Conservation (phyloP, 176 grass and related monocot genomes). For the Oryza australiensis region DNA sequence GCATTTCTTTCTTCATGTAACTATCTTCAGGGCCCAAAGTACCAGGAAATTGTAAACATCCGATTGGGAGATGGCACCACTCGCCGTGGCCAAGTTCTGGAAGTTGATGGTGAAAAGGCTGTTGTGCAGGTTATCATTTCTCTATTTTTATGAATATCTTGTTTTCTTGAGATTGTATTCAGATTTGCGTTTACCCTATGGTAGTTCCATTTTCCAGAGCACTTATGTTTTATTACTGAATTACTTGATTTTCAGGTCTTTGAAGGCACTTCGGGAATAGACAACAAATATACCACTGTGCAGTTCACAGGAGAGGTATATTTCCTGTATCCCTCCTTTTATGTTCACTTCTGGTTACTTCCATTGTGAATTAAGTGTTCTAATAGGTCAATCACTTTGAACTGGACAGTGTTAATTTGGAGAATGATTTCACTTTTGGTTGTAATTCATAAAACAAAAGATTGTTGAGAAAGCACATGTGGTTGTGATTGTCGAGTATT, state of each 20-base stretch:
- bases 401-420: background rate
- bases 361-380: background rate
- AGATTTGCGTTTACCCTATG: background rate
- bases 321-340: background rate
- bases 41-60: constrained; percentile 99
- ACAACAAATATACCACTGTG: constrained; percentile 97
- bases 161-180: background rate
- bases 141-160: constrained; percentile 18
- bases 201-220: background rate
- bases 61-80: constrained; percentile 91
- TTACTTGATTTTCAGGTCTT: constrained; percentile 64
- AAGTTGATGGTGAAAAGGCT: constrained; percentile 99
- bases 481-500: background rate
- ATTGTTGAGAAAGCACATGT: background rate
- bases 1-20: constrained; percentile 25
- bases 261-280: constrained; percentile 99
- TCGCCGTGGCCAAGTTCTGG: constrained; percentile 97
- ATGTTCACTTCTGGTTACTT: background rate
- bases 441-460: background rate
- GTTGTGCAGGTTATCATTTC: constrained; percentile 81
- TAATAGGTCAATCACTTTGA: background rate
- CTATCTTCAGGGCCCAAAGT: constrained; percentile 84
- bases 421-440: background rate
- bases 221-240: background rate
- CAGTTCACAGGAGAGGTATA: constrained; percentile 98